Base-by-base conservation (phyloP, 139 green algal species). In the Chloropicon primus region DNA sequence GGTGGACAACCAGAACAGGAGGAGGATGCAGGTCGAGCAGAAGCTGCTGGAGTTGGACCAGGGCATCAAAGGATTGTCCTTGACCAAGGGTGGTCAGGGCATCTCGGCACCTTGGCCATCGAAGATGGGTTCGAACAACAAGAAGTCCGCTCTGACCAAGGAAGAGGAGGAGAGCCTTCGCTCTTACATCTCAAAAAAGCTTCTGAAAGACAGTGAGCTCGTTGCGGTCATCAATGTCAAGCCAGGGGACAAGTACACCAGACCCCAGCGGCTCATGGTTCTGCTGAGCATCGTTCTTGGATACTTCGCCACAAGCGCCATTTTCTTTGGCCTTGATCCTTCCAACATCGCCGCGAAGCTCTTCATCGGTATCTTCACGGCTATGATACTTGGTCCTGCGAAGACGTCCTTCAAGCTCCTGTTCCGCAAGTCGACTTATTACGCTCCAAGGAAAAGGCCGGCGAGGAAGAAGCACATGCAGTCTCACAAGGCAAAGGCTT, bases 261-360 rank as follows among this genome's bases (percentile, higher is more conserved):
- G 80, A 23, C 80, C 80, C 21, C 80, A 84, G 76, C 76, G 80
- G 22, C 28, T 84, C 22, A 78, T 75, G 62, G 71, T 80, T 21
- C 22, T 84, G n/a, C 29, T 80, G 5, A 78, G 53, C 62, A 22
- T 84, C 17, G 72, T 84, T 24, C 72, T 84, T 2, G 80, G 76
- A 5, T 72, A 84, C 22, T 72, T 80, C 28, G 80, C 80, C 26
- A 27, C 77, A 41, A 28, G 28, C 1, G 80, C 80, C 2, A 41
- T 84, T 2, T 84, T 84, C 76, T 84, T 84, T 54, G 80, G 80
- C 41, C 53, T 81, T 24, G 54, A 84, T 28, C 80, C 80, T 21
- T 74, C 28, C 28, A 84, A 84, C 71, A 54, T 84, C n/a, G 76
- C 75, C 10, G 72, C 72, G 24, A 84, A 84, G 76, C 24, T 77